phyloP scores from a whole-genome alignment of 169 alveolate species.

The Pseudocohnilembus persalinus region DNA sequence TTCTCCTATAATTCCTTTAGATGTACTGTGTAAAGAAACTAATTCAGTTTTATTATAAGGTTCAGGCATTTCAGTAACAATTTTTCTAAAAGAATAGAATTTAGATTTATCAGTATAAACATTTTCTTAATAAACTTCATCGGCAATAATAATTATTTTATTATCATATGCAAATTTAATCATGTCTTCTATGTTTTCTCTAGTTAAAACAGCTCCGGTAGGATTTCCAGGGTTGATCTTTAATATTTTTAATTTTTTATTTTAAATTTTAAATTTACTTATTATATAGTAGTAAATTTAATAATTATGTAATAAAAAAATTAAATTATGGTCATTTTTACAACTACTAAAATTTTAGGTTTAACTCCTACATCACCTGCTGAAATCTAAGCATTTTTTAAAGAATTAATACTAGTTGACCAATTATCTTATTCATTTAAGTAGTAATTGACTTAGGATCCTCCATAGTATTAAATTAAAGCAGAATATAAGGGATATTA shows the following conservation, averaged over 20 bases:
- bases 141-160: conserved; percentile 24
- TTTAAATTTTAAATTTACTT: too few relatives aligned
- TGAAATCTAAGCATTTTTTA: background rate
- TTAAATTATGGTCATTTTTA: background rate
- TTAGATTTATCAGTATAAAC: conserved; percentile 57
- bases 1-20: conserved; percentile 88
- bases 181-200: conserved; percentile 16
- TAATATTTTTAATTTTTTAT: too few relatives aligned
- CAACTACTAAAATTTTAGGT: background rate
- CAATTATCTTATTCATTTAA: background rate
- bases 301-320: too few relatives aligned
- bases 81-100: conserved; percentile 75
- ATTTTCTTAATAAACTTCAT: conserved; percentile 47
- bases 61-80: conserved; percentile 34
- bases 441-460: background rate
- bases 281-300: too few relatives aligned
- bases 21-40: conserved; percentile 71
- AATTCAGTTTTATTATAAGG: conserved; percentile 52
- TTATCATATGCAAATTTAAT: conserved; percentile 29
- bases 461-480: background rate
- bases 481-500: conserved; percentile 7
- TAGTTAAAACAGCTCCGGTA: conserved; percentile 25
- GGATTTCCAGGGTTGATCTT: conserved; percentile 35
- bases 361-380: background rate
- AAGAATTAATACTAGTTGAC: background rate